Evolutionary conservation across 2,329 filamentous ascomycete species (phyloP).

Genomic region (Fusarium sp.): DNA sequence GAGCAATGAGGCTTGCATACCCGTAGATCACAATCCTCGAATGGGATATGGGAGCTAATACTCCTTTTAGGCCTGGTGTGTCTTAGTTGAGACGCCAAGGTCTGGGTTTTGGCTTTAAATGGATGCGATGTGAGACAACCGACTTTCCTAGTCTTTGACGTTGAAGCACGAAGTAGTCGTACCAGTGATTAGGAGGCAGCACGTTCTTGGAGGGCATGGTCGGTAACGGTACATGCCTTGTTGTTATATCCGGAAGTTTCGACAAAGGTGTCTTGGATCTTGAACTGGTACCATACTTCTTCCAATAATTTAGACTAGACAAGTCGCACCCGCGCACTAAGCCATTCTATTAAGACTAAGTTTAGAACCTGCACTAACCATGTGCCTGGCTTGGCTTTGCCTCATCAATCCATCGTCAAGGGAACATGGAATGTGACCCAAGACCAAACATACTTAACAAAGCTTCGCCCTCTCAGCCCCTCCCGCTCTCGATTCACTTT

Average conservation of each 20-base stretch:
- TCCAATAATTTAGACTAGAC: no score
- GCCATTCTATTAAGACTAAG: no score
- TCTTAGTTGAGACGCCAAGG: neutral
- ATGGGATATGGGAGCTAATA: neutral
- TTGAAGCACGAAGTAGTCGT: accelerated
- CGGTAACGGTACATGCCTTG: neutral
- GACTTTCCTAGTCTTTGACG: neutral
- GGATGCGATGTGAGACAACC: neutral
- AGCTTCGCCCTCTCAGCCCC: neutral
- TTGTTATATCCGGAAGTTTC: neutral
- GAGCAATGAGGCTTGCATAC: neutral
- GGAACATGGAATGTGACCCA: neutral
- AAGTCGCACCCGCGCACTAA: no score
- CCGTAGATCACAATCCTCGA: conserved; percentile 1
- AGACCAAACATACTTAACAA: neutral
- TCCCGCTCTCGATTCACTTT: no score
- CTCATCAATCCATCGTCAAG: neutral
- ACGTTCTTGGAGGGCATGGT: neutral
- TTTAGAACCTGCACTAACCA: neutral
- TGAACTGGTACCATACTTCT: no score
- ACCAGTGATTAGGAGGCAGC: no score
- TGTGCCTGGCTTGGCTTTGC: neutral
- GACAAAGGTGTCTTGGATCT: no score
- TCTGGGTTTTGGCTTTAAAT: conserved; percentile 11
- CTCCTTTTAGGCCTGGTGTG: neutral